A percentile compares a stretch with the other conserved stretches of the same genome.
These are phyloP conservation scores for Trichopus zeylanicus DNA, from an alignment of 116 monocot genomes.

Conservation along the genomic window DNA sequence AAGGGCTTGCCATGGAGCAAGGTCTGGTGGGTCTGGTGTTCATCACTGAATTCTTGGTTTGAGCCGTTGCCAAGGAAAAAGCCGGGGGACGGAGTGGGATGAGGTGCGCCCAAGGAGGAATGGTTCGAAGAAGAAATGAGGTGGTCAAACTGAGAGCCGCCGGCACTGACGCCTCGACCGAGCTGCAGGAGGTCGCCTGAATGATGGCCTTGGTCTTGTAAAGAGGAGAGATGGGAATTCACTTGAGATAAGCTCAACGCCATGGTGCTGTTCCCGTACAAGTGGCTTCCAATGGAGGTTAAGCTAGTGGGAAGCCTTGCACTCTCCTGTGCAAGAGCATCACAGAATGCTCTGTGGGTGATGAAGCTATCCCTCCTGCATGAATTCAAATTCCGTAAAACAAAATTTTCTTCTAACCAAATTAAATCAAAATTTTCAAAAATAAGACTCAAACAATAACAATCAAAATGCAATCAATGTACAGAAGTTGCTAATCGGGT, in stretches of 20 bases:
- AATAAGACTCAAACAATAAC: no score
- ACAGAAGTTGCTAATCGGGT: no score
- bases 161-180: slow-evolving; percentile 20
- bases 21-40: slow-evolving; percentile 15
- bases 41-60: slow-evolving; percentile 32
- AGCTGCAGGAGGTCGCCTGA: slow-evolving; percentile 40
- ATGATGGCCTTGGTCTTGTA: slow-evolving; percentile 24
- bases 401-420: no score
- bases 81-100: slow-evolving; percentile 17
- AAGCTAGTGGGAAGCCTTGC: slow-evolving; percentile 44
- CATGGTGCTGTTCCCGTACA: slow-evolving; percentile 30
- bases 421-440: no score
- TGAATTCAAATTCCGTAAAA: not conserved
- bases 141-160: slow-evolving; percentile 42
- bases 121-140: slow-evolving; percentile 29
- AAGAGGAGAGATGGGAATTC: slow-evolving; percentile 28
- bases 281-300: slow-evolving; percentile 27
- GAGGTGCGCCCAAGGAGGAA: slow-evolving; percentile 35
- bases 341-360: slow-evolving; percentile 96
- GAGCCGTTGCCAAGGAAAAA: slow-evolving; percentile 24
- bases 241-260: slow-evolving; percentile 34
- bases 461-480: no score
- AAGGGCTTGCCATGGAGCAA: slow-evolving; percentile 41
- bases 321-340: slow-evolving; percentile 86
- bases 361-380: slow-evolving; percentile 98